Conservation (phyloP, 495 filamentous ascomycete genomes). For the Daldinia vernicosa region DNA sequence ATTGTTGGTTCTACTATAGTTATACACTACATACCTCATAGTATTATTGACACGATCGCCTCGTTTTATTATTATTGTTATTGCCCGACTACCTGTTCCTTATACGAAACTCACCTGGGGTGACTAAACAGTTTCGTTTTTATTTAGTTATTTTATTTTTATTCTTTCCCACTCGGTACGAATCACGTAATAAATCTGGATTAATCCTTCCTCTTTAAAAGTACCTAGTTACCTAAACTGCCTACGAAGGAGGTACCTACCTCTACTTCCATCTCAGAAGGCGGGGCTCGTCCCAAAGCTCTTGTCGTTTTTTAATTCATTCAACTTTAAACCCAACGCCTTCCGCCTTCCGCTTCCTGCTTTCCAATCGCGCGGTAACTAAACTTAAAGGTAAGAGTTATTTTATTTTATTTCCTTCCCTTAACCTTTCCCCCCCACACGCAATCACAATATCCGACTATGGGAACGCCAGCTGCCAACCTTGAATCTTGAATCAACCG, state of each 20-base stretch:
- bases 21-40: neutral
- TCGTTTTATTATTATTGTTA: slow-evolving; percentile 13
- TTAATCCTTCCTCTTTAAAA: neutral
- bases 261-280: slow-evolving; percentile 1
- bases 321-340: slow-evolving; percentile 12
- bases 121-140: neutral
- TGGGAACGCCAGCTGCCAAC: neutral
- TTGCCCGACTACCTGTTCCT: slow-evolving; percentile 6
- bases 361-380: slow-evolving; percentile 9
- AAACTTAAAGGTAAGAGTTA: slow-evolving; percentile 25
- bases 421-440: neutral
- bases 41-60: slow-evolving; percentile 13
- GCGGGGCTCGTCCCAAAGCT: slow-evolving; percentile 26
- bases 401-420: slow-evolving; percentile 7
- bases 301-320: neutral
- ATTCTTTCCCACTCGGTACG: slow-evolving; percentile 1
- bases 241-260: neutral
- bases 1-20: slow-evolving; percentile 3
- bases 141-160: neutral
- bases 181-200: neutral
- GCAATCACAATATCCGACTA: neutral
- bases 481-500: slow-evolving; percentile 7
- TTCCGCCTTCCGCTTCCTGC: neutral
- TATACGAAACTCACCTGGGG: slow-evolving; percentile 9
- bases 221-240: neutral